phyloP scores from a whole-genome alignment of 1,284 basidiomycete species.

The Malassezia pachydermatis region DNA sequence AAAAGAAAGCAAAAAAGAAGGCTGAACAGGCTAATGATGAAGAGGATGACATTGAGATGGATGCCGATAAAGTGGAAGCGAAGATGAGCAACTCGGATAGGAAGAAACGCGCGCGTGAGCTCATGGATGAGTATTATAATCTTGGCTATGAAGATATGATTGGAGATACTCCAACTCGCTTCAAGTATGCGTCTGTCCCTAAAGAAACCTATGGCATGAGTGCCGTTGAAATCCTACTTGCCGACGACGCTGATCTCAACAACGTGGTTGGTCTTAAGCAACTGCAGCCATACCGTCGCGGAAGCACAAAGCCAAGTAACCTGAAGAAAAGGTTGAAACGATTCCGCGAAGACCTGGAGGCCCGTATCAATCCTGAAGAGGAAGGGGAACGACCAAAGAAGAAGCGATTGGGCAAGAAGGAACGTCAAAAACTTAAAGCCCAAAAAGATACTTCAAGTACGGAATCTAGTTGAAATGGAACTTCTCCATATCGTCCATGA shows the following conservation, averaged over 20 bases:
- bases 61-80: conserved; percentile 8
- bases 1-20: conserved; percentile 15
- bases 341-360: conserved; percentile 57
- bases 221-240: conserved; percentile 78
- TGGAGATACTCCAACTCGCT: conserved; percentile 79
- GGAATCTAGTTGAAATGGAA: conserved; percentile 1
- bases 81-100: conserved; percentile 24
- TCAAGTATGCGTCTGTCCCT: conserved; percentile 73
- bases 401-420: conserved; percentile 44
- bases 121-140: conserved; percentile 79
- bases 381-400: conserved; percentile 49
- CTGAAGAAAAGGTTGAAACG: conserved; percentile 60
- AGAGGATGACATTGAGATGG: conserved; percentile 20
- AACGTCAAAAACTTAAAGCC: conserved; percentile 27
- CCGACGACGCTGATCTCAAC: conserved; percentile 87
- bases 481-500: conserved; percentile 2
- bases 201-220: conserved; percentile 64
- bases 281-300: conserved; percentile 73
- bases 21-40: neutral
- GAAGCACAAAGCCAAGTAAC: conserved; percentile 57
- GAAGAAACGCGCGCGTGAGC: conserved; percentile 58
- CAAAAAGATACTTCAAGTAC: neutral
- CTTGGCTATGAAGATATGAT: conserved; percentile 95
- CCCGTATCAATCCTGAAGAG: conserved; percentile 19
- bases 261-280: conserved; percentile 77